Percentiles rank a stretch among this genome's conserved stretches.
Evolutionary conservation across 805 yeast genomes (phyloP).

Genomic region (Saturnispora dispora): DNA sequence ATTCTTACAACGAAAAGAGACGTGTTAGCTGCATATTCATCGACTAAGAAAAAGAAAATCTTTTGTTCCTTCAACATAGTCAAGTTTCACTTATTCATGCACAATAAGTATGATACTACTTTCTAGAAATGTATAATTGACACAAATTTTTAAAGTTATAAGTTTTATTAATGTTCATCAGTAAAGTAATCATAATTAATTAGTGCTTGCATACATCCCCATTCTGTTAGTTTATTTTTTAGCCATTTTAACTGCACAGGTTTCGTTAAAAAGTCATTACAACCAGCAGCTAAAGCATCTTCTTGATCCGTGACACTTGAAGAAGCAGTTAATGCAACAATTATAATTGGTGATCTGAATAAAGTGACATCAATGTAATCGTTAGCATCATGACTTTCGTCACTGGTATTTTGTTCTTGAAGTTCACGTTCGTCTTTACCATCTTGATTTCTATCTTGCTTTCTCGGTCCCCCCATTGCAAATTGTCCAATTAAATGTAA

Average conservation of each 20-base stretch:
- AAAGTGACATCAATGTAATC: conserved; percentile 50
- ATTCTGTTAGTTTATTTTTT: conserved; percentile 85
- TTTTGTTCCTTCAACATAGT: no score
- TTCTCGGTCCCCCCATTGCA: conserved; percentile 18
- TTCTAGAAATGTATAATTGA: background rate
- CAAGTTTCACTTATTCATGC: background rate
- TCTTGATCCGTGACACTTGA: conserved; percentile 77
- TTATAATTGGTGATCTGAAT: conserved; percentile 93
- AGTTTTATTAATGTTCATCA: conserved; percentile 19
- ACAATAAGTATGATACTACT: background rate
- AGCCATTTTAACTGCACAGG: conserved; percentile 95
- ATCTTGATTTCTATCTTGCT: conserved; percentile 12
- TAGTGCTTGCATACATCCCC: conserved; percentile 99
- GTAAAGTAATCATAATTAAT: conserved; percentile 94
- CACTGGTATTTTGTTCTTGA: background rate
- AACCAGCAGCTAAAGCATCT: conserved; percentile 92
- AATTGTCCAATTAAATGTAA: conserved; percentile 67
- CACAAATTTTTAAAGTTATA: background rate
- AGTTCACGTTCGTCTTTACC: conserved; percentile 1
- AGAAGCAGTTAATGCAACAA: conserved; percentile 93
- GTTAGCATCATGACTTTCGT: conserved; percentile 15
- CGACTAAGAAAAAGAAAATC: no score
- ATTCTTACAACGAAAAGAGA: no score
- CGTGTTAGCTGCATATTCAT: no score
- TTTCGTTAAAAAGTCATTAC: conserved; percentile 92